Conservation (phyloP, 768 basidiomycete genomes). For the Panus rudis region DNA sequence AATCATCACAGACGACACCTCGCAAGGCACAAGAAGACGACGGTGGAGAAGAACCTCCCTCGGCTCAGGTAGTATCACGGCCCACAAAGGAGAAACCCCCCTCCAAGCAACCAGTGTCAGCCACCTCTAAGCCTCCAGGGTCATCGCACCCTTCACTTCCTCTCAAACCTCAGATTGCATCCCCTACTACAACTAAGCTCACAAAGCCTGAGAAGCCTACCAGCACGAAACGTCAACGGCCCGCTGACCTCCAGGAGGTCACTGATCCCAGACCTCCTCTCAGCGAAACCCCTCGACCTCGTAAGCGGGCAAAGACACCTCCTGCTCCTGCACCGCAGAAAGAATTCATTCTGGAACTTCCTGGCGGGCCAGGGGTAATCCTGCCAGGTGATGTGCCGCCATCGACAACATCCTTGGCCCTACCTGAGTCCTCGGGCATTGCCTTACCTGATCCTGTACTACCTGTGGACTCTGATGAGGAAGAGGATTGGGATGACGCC, state of each 20-base stretch:
- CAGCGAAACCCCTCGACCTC: background rate
- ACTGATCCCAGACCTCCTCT: conserved; percentile 8
- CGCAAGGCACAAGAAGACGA: conserved; percentile 18
- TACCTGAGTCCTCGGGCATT: conserved; percentile 8
- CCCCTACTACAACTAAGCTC: background rate
- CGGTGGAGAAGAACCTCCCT: conserved; percentile 17
- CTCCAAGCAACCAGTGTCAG: background rate
- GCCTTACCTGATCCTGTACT: background rate
- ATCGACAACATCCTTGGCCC: conserved; percentile 9
- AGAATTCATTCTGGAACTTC: conserved; percentile 12
- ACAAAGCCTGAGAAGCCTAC: background rate
- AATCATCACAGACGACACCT: background rate
- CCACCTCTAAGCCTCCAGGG: background rate
- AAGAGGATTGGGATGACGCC: conserved; percentile 21
- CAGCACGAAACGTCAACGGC: conserved; percentile 14
- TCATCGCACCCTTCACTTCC: background rate
- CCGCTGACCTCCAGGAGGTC: conserved; percentile 10
- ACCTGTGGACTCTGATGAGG: conserved; percentile 15
- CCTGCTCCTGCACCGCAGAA: conserved; percentile 8
- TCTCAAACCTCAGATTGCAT: background rate
- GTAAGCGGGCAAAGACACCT: background rate
- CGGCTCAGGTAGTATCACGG: conserved; percentile 1
- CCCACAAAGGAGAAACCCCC: background rate
- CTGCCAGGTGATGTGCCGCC: conserved; percentile 11
- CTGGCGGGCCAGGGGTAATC: conserved; percentile 5